Evolutionary conservation across 305 asterid species (phyloP), one percentile per base, ranked within the genome.

Genomic region (Petunia hybrid): DNA sequence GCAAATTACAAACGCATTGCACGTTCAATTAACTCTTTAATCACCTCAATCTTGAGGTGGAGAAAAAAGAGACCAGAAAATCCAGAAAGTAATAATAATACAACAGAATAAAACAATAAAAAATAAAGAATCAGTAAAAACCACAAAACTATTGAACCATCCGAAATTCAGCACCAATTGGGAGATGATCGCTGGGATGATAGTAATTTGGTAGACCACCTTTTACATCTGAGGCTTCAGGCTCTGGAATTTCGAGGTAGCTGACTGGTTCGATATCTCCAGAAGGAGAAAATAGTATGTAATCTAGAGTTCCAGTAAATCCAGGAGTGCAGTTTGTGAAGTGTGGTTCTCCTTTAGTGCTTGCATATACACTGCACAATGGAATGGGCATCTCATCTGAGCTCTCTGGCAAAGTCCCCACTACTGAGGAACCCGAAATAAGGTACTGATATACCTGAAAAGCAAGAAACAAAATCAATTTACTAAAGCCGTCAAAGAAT

Each of bases 171-270:
- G 95, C 94, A 70, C 99, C 99, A 41, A 94, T 90, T 1, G 98
- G 99, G 3, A 95, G 94, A 87, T 95, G 99, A 82, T 95, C 99
- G 9, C 98, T 95, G 5, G 99, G 99, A 83, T 95, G 97, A 83
- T 88, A 86, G 87, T 90, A 82, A 84, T 95, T 95, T 4, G 99
- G 99, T 84, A 94, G 86, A 7, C 99, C 94, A 31, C 99, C 97
- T 38, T 31, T 82, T 40, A 94, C 84, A 68, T 95, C 97, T 1
- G 89, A 62, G 2, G 98, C 88, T 76, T 91, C 95, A 5, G 88
- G 35, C 42, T 71, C 88, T 0, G 99, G 97, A 75, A 95, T 91
- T 81, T 95, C 92, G 13, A 95, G 97, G 81, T 84, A 93, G 87
- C 92, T 88, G 63, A 91, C 83, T n/a, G 98, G 99, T 57, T 84